A percentile compares a stretch with the other conserved stretches of the same genome.
phyloP scores from a whole-genome alignment of 768 basidiomycete genomes.

The Suillus occidentalis region DNA sequence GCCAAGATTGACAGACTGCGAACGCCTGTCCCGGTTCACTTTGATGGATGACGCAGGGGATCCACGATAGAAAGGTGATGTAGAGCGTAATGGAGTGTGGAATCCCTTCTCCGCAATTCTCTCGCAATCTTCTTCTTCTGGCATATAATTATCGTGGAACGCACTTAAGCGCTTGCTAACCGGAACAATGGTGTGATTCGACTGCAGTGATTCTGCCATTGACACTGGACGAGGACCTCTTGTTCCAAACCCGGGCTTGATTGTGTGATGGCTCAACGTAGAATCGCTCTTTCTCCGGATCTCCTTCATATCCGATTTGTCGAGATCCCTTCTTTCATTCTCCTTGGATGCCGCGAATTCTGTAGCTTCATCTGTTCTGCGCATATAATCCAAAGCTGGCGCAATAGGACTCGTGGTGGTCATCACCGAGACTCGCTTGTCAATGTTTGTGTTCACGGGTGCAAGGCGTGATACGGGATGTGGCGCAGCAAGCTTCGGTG shows the following conservation, averaged over 20 bases:
- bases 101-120: not conserved
- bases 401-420: slow-evolving; percentile 54
- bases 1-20: slow-evolving; percentile 60
- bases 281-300: slow-evolving; percentile 81
- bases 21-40: slow-evolving; percentile 52
- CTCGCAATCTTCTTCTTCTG: slow-evolving; percentile 50
- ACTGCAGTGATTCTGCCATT: slow-evolving; percentile 75
- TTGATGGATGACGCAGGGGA: slow-evolving; percentile 49
- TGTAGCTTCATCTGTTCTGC: slow-evolving; percentile 37
- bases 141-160: slow-evolving; percentile 63
- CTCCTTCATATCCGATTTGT: slow-evolving; percentile 55
- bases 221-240: slow-evolving; percentile 73
- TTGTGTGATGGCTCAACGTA: slow-evolving; percentile 74
- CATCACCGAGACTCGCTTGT: slow-evolving; percentile 51
- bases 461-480: slow-evolving; percentile 25
- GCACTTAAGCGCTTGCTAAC: slow-evolving; percentile 66
- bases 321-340: slow-evolving; percentile 31
- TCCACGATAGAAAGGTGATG: slow-evolving; percentile 20
- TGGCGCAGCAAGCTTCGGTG: slow-evolving; percentile 35
- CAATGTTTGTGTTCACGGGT: slow-evolving; percentile 24
- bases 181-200: slow-evolving; percentile 70
- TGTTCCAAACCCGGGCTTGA: slow-evolving; percentile 52
- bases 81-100: slow-evolving; percentile 18
- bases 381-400: slow-evolving; percentile 57
- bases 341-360: slow-evolving; percentile 23